Percentiles rank a stretch among this genome's conserved stretches.
phyloP scores from a whole-genome alignment of 305 asterid genomes.

The Fraxinus baroniana region DNA sequence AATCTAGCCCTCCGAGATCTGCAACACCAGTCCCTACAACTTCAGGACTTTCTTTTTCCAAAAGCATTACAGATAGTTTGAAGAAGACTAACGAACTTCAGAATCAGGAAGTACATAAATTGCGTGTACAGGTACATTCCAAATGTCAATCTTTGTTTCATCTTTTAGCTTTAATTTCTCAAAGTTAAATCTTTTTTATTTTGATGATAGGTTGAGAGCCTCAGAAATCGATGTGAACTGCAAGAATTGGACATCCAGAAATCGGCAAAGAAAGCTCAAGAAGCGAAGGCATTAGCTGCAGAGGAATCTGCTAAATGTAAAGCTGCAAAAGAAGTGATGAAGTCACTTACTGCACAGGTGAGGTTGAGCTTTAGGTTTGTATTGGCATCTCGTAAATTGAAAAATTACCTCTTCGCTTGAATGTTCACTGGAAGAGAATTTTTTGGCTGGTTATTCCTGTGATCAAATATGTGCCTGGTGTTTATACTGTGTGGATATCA shows the following conservation, averaged over 20 bases:
- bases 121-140: conserved; percentile 69
- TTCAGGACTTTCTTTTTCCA: conserved; percentile 78
- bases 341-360: conserved; percentile 91
- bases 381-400: conserved; percentile 10
- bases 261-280: conserved; percentile 73
- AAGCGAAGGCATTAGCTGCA: conserved; percentile 72
- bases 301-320: conserved; percentile 92
- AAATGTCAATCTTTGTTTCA: neutral
- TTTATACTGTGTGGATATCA: neutral
- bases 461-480: neutral
- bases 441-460: neutral
- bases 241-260: conserved; percentile 76
- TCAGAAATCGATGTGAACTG: conserved; percentile 63
- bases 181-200: conserved; percentile 10
- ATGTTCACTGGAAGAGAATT: neutral
- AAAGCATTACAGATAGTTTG: conserved; percentile 73
- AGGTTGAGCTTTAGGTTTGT: conserved; percentile 11
- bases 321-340: conserved; percentile 96
- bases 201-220: conserved; percentile 50
- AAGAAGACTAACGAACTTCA: conserved; percentile 87
- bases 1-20: conserved; percentile 84
- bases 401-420: neutral
- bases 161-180: conserved; percentile 3
- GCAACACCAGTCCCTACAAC: conserved; percentile 93
- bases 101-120: conserved; percentile 82